These are phyloP conservation scores for Wakefieldia striispora DNA, from an alignment of 768 basidiomycete genomes.

Conservation along the genomic window DNA sequence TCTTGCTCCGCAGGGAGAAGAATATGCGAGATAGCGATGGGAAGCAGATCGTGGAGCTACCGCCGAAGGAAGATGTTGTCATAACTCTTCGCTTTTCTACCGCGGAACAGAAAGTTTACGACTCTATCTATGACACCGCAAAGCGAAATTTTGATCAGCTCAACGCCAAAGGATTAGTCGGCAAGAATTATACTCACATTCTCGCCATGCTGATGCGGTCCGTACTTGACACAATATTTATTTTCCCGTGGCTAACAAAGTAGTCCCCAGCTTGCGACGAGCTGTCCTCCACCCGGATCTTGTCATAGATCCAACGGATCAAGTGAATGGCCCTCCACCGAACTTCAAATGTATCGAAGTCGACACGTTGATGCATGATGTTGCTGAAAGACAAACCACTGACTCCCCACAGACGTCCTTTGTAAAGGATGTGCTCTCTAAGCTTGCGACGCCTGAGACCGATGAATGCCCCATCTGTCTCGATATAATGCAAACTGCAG, in stretches of 20 bases:
- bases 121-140: conserved; percentile 76
- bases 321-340: conserved; percentile 35
- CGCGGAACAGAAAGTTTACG: conserved; percentile 84
- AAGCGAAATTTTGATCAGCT: conserved; percentile 80
- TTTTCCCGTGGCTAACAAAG: conserved; percentile 4
- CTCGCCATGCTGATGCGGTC: conserved; percentile 95
- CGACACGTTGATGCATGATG: conserved; percentile 55
- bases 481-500: conserved; percentile 69
- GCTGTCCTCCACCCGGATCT: conserved; percentile 90
- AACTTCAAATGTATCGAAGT: conserved; percentile 46
- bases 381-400: conserved; percentile 38
- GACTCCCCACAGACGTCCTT: conserved; percentile 41
- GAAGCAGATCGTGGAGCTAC: conserved; percentile 83
- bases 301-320: conserved; percentile 56
- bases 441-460: conserved; percentile 45
- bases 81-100: conserved; percentile 80
- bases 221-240: conserved; percentile 16
- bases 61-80: conserved; percentile 74
- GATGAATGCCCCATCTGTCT: conserved; percentile 83
- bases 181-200: conserved; percentile 83
- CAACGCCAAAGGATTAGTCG: conserved; percentile 72
- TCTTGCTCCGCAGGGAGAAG: conserved; percentile 89
- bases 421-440: conserved; percentile 63
- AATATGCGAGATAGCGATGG: conserved; percentile 87
- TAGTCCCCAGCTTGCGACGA: conserved; percentile 65